Evolutionary conservation across 116 monocot species (phyloP).

Genomic region (Papilionanthe hybrid): DNA sequence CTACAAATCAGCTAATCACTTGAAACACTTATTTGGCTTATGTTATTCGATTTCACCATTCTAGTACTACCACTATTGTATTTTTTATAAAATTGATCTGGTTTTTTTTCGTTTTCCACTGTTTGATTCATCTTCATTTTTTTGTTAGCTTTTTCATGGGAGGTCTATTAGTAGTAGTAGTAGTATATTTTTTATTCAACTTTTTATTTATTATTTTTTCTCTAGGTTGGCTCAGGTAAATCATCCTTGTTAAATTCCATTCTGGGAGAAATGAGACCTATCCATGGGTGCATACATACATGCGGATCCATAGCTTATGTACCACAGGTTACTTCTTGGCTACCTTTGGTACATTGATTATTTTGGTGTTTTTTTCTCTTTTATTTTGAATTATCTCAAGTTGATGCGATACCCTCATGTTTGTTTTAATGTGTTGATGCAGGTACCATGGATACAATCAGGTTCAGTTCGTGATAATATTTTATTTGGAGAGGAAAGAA

Average conservation of each 20-base stretch:
- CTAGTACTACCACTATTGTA: not conserved
- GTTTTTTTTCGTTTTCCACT: not conserved
- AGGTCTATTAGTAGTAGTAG: not conserved
- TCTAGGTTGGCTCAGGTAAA: constrained; percentile 93
- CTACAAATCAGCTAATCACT: not conserved
- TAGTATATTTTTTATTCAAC: not conserved
- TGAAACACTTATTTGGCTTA: not conserved
- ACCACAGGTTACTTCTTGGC: constrained; percentile 57
- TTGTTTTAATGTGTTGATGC: not conserved
- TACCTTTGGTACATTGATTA: not conserved
- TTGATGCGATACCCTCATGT: not conserved
- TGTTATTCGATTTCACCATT: not conserved
- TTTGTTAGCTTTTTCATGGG: not conserved
- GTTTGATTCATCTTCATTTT: not conserved
- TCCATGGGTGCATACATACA: constrained; percentile 49
- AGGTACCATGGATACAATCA: constrained; percentile 96
- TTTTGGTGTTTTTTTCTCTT: not conserved
- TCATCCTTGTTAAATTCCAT: constrained; percentile 82
- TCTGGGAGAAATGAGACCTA: constrained; percentile 68
- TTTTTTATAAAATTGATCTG: not conserved
- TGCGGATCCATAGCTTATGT: constrained; percentile 79
- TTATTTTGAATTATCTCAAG: not conserved
- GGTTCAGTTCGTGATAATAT: constrained; percentile 88
- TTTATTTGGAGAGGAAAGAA: constrained; percentile 66
- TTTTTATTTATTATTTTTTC: constrained; percentile 7